Evolutionary conservation across 805 yeast species (phyloP).

Genomic region (Saturnispora ahearnii): DNA sequence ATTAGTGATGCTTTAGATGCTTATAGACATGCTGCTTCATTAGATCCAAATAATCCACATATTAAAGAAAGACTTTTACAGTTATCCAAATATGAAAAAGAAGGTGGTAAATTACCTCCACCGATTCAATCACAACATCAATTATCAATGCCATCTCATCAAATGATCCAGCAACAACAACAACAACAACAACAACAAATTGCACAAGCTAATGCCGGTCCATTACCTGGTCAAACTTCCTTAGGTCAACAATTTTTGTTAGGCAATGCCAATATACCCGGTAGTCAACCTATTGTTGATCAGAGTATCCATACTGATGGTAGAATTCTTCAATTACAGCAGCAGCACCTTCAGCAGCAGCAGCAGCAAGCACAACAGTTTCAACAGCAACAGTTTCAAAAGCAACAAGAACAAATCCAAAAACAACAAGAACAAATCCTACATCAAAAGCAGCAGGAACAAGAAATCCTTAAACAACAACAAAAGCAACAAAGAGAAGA

Average conservation of each 20-base stretch:
- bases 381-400: conserved; percentile 1
- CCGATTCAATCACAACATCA: conserved; percentile 57
- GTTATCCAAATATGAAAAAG: conserved; percentile 61
- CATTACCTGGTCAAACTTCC: conserved; percentile 24
- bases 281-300: background rate
- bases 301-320: background rate
- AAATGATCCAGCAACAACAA: conserved; percentile 28
- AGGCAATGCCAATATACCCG: background rate
- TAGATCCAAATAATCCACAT: conserved; percentile 91
- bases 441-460: conserved; percentile 3
- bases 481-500: conserved; percentile 3
- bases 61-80: conserved; percentile 89
- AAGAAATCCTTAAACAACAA: conserved; percentile 1
- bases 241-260: conserved; percentile 21
- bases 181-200: conserved; percentile 26
- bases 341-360: conserved; percentile 5
- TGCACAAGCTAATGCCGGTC: conserved; percentile 15
- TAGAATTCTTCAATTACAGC: conserved; percentile 5
- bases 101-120: conserved; percentile 48
- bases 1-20: conserved; percentile 93
- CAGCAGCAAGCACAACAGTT: conserved; percentile 2
- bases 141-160: conserved; percentile 30
- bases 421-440: conserved; percentile 1
- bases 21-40: conserved; percentile 88
- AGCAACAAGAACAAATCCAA: background rate